Evolutionary conservation across 2,329 filamentous ascomycete species (phyloP).

Genomic region (Epichloe sylvatica): DNA sequence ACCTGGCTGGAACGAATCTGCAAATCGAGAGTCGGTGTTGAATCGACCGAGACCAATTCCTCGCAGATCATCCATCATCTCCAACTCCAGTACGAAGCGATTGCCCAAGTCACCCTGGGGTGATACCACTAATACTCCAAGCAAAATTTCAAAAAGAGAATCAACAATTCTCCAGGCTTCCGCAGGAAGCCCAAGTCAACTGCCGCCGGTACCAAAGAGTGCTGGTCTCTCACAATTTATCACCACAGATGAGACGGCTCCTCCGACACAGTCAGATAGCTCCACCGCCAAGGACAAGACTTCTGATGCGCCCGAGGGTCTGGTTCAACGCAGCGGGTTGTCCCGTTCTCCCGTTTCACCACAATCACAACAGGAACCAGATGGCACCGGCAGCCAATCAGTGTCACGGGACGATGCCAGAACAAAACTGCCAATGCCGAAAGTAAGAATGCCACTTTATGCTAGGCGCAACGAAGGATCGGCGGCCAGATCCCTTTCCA

Average conservation of each 20-base stretch:
- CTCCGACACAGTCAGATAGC: neutral
- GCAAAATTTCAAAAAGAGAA: neutral
- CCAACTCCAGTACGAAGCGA: neutral
- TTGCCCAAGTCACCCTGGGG: neutral
- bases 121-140: neutral
- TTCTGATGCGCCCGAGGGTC: neutral
- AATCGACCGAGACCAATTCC: conserved; percentile 44
- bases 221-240: neutral
- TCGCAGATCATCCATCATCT: conserved; percentile 20
- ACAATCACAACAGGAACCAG: neutral
- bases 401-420: neutral
- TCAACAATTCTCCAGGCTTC: neutral
- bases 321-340: neutral
- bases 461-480: neutral
- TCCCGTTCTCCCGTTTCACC: neutral
- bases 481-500: conserved; percentile 12
- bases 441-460: neutral
- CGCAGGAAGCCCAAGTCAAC: neutral
- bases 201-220: neutral
- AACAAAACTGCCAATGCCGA: neutral
- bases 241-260: neutral
- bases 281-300: neutral
- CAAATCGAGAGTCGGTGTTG: conserved; percentile 27
- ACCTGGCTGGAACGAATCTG: neutral
- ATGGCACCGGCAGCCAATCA: neutral